Base-by-base conservation (phyloP, 2,329 filamentous ascomycete species). In the Chaetomium sp. region DNA sequence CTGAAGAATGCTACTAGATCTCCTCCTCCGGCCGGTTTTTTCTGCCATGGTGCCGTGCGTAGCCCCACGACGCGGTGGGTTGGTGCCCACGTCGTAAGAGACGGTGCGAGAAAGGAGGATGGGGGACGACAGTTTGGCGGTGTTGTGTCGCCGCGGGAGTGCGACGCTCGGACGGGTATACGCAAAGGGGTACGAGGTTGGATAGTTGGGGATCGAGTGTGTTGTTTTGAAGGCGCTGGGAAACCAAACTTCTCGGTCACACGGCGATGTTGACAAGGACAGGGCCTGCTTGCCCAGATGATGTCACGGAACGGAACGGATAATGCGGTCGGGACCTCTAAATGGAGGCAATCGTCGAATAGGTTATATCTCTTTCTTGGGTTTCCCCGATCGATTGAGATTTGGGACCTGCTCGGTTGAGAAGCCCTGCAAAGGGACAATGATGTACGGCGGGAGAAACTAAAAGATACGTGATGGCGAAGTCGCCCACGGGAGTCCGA, bases 81-180 rank as follows among this genome's bases (percentile, higher is more conserved):
- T 87, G 66, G 85, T 83, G 76, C 87, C 86, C 79, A 86, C 86
- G 79, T 91, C 87, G 81, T 94, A 95, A 74, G 89, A 91, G 80
- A 94, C 87, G 79, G 89, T 90, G 72, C 89, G 89, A 73, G 89
- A 87, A 69, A 95, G 82, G 69, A 95, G 80, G 74, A 94, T 79
- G 78, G 81, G 86, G 72, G 91, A 89, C 86, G 91, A 92, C 89
- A 95, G 86, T 78, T 95, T 95, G 89, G 87, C 89, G 89, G 89
- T 92, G 75, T 88, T 76, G 61, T 60, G 61, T 65, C 61, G 57
- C 56, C 60, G 55, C 60, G 59, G 47, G 61, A 27, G 59, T 60
- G 59, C 60, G 60, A 59, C 62, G 52, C 49, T 61, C 59, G 49
- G 60, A 54, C 53, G 58, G 62, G 62, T 66, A 64, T 61, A 57